Percentiles rank a stretch among this genome's conserved stretches.
phyloP scores from a whole-genome alignment of 352 stramenopile genomes.

The Phytophthora sansomeana region DNA sequence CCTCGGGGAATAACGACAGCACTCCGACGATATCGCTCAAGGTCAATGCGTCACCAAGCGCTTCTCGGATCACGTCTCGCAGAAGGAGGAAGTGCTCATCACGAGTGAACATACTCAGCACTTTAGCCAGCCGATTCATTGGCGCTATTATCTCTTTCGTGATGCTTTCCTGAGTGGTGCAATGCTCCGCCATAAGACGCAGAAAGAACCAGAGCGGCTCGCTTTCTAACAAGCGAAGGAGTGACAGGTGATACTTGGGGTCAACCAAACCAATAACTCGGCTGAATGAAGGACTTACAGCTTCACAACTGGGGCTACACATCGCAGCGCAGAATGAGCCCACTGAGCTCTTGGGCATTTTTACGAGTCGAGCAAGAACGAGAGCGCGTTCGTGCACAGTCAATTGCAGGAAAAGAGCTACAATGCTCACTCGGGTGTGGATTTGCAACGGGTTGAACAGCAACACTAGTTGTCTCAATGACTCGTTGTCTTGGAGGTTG shows the following conservation, averaged over 20 bases:
- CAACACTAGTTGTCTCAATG: conserved; percentile 48
- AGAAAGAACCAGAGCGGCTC: conserved; percentile 62
- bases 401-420: conserved; percentile 42
- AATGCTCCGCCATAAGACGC: conserved; percentile 43
- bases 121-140: conserved; percentile 56
- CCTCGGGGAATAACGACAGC: conserved; percentile 56
- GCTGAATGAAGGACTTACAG: conserved; percentile 48
- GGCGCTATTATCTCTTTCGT: conserved; percentile 12
- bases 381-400: conserved; percentile 29
- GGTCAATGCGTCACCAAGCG: conserved; percentile 42
- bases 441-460: conserved; percentile 54
- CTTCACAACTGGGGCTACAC: conserved; percentile 34
- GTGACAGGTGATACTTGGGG: conserved; percentile 41
- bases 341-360: conserved; percentile 56
- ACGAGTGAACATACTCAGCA: conserved; percentile 43
- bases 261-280: conserved; percentile 55
- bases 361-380: conserved; percentile 36
- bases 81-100: conserved; percentile 50
- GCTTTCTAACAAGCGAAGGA: conserved; percentile 51
- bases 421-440: conserved; percentile 46
- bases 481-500: conserved; percentile 44
- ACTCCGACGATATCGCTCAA: conserved; percentile 59
- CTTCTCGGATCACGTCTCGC: conserved; percentile 51
- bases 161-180: conserved; percentile 3
- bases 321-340: conserved; percentile 43